Base-by-base conservation (phyloP, 1,284 basidiomycete genomes). In the Serendipita sp. region DNA sequence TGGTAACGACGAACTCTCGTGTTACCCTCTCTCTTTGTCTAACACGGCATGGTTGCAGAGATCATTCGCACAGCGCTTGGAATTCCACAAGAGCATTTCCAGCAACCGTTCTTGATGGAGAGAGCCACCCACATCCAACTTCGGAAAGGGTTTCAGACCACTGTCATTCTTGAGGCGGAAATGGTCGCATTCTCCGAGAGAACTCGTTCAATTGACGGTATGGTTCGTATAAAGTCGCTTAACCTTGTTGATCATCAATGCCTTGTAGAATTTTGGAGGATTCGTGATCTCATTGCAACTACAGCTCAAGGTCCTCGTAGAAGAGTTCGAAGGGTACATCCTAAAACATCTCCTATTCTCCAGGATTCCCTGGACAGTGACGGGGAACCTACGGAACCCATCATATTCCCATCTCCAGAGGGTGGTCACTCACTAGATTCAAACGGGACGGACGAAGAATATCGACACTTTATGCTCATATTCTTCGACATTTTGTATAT, bases 401-500 rank as follows among this genome's bases (percentile, higher is more conserved):
- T 42, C 3, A 13, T 10, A n/a, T 49, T 17, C 15, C 22, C 43
- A n/a, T 34, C 60, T 22, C 60, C 32, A n/a, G 22, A n/a, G 10
- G 17, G 44, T 50, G 44, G 63, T 62, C 60, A 66, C 64, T 81
- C 81, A 13, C 73, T 82, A 65, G 67, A 76, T 58, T 82, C 80
- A 22, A 72, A 79, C 67, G 72, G 72, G 15, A 76, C 78, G 35
- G 74, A 75, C 63, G 69, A 68, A 62, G 66, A 72, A 12, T 67
- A 74, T 8, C 76, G 83, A 2, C 87, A 85, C 65, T 79, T 93
- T 3, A 87, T 83, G 13, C 76, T 93, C 3, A 84, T 89, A 2
- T 93, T 91, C 75, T 94, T 93, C 68, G 92, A 93, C 67, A 69
- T 93, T 10, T 76, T 95, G 2, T 71, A 80, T 17, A 72, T 91